phyloP scores from a whole-genome alignment of 1,284 basidiomycete species.

The Pseudozyma pruni region DNA sequence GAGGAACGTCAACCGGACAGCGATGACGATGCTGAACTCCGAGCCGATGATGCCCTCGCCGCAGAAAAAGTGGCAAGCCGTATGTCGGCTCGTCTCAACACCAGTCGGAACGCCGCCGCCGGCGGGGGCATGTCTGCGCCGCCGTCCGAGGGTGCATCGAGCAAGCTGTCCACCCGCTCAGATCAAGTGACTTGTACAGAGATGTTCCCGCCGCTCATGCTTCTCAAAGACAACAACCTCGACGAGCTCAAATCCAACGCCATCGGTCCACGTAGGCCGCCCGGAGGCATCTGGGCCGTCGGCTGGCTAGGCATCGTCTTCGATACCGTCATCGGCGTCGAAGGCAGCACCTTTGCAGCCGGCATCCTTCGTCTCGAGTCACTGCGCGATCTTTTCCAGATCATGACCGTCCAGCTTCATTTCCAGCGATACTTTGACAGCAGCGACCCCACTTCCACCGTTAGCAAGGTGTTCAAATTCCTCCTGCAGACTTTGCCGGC shows the following conservation, averaged over 20 bases:
- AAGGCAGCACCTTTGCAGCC: slow-evolving; percentile 57
- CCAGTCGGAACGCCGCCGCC: slow-evolving; percentile 2
- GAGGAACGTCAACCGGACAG: slow-evolving; percentile 5
- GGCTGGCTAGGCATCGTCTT: slow-evolving; percentile 56
- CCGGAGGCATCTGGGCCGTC: slow-evolving; percentile 49
- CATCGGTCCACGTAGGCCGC: slow-evolving; percentile 58
- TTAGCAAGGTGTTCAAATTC: slow-evolving; percentile 30
- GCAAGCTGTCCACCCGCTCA: slow-evolving; percentile 43
- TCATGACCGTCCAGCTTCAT: slow-evolving; percentile 54
- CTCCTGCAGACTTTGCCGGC: slow-evolving; percentile 53
- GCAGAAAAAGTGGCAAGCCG: slow-evolving; percentile 42
- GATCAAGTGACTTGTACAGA: slow-evolving; percentile 45
- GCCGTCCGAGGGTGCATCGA: slow-evolving; percentile 26
- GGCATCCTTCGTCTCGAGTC: slow-evolving; percentile 57
- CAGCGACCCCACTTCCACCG: slow-evolving; percentile 23
- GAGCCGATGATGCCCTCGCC: slow-evolving; percentile 18
- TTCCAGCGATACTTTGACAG: slow-evolving; percentile 38
- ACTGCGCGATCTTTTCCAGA: slow-evolving; percentile 57
- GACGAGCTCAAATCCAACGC: slow-evolving; percentile 65
- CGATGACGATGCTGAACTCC: slow-evolving; percentile 26
- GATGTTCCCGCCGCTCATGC: slow-evolving; percentile 62
- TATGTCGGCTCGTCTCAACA: slow-evolving; percentile 32
- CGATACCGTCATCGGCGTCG: slow-evolving; percentile 60
- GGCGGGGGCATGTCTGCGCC: slow-evolving; percentile 20
- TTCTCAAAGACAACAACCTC: slow-evolving; percentile 51